Evolutionary conservation across 2,329 filamentous ascomycete genomes (phyloP).

Genomic region (Ilyonectria destructans): DNA sequence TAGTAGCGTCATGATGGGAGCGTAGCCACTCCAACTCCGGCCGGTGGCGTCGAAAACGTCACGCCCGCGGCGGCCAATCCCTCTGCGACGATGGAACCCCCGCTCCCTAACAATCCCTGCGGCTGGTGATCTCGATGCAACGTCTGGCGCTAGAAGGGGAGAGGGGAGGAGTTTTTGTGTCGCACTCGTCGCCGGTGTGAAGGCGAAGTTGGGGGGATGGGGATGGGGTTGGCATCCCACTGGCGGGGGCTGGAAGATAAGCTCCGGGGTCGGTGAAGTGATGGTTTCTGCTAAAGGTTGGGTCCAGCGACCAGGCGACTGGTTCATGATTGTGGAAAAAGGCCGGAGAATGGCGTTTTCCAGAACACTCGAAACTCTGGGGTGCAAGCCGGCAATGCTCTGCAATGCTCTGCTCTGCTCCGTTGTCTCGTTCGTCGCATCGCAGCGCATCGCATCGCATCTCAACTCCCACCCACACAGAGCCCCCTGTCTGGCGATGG

Average conservation of each 20-base stretch:
- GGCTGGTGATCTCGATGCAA: slow-evolving; percentile 20
- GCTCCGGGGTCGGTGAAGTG: slow-evolving; percentile 45
- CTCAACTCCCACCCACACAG: slow-evolving; percentile 14
- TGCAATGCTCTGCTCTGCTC: not conserved
- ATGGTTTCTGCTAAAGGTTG: slow-evolving; percentile 2
- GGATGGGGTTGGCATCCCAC: not conserved
- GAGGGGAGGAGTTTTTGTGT: no score
- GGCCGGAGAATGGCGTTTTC: no score
- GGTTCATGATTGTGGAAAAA: no score
- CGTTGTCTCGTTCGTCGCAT: not conserved
- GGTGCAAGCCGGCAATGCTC: not conserved
- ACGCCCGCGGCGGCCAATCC: slow-evolving; percentile 9
- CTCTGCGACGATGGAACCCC: not conserved
- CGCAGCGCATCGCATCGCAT: slow-evolving; percentile 8
- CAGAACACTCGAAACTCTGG: not conserved
- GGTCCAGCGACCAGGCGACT: no score
- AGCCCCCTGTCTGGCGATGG: slow-evolving; percentile 11
- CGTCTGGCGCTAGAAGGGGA: no score
- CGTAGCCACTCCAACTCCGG: slow-evolving; percentile 21
- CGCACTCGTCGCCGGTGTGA: no score
- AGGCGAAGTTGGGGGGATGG: not conserved
- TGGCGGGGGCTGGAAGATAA: slow-evolving; percentile 39
- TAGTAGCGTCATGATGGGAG: slow-evolving; percentile 34
- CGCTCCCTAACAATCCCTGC: not conserved
- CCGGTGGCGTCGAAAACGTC: not conserved